Base-by-base conservation (phyloP, 148 eudicot species). In the Dysphania ambrosioides region DNA sequence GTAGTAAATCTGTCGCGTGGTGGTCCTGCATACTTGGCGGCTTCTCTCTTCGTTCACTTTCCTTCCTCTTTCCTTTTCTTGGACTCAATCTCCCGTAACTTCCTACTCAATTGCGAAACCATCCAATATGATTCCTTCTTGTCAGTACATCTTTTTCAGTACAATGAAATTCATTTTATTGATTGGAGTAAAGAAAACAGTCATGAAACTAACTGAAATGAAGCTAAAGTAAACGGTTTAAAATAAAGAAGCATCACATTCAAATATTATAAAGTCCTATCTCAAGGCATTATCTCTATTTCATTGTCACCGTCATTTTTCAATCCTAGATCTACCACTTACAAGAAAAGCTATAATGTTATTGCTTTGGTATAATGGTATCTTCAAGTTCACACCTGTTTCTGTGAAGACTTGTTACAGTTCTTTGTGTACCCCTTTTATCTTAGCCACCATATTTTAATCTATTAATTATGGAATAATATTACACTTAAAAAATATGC, bases 11-110 rank as follows among this genome's bases (percentile, higher is more conserved):
- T 30, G 19, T 4, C 31, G 35, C 8, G 27, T 68, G 67, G 59
- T 61, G 41, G 24, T 21, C 75, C 66, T 31, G 64, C 75, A 51
- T 65, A 62, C 63, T 71, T 70, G 74, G 41, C 68, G 55, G 1
- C 74, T 61, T 60, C 73, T 23, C 27, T 29, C 4, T 7, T 11
- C 47, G 18, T 42, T 35, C 62, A 67, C 29, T 18, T 73, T 66
- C 81, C 62, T 47, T 24, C 30, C 31, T 1, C 60, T 38, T 58
- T 73, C 81, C 38, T 60, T 66, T 34, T 34, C 65, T 21, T 27
- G 63, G 63, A 59, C 63, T 23, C 30, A 29, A 72, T 15, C 66
- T 57, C 34, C 27, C 49, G 51, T 15, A 5, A 13, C 0, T 21
- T 66, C 47, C 23, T 27, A 10, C 63, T 12, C 18, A 34, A 26